A percentile compares a stretch with the other conserved stretches of the same genome.
phyloP scores from a whole-genome alignment of 331 rosid genomes.

The Prunus yedoensis region DNA sequence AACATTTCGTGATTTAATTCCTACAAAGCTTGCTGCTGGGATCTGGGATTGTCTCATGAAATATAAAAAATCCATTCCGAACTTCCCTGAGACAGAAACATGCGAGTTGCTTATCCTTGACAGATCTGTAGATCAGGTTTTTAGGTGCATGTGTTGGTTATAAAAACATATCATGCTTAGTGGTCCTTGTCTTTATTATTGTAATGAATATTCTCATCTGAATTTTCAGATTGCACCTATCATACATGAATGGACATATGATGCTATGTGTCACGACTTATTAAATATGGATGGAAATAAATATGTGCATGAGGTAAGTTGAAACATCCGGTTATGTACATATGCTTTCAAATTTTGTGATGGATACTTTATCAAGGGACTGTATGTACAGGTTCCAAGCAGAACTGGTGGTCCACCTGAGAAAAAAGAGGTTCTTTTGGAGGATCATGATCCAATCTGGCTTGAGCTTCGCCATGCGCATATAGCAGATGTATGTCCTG shows the following conservation, averaged over 20 bases:
- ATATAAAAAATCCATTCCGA: conserved; percentile 70
- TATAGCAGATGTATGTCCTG: conserved; percentile 77
- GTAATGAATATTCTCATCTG: conserved; percentile 35
- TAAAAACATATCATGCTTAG: conserved; percentile 21
- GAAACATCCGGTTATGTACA: conserved; percentile 7
- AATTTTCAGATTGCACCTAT: conserved; percentile 87
- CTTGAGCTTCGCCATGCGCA: conserved; percentile 97
- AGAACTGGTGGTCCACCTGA: conserved; percentile 75
- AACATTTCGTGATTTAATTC: conserved; percentile 86
- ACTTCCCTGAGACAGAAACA: conserved; percentile 91
- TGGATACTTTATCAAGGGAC: conserved; percentile 17
- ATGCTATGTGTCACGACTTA: conserved; percentile 97
- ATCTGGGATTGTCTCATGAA: conserved; percentile 84
- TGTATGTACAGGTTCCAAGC: conserved; percentile 64
- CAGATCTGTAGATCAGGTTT: conserved; percentile 98
- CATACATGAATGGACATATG: conserved; percentile 98
- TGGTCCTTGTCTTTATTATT: conserved; percentile 17
- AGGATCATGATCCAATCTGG: conserved; percentile 98
- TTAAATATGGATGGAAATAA: conserved; percentile 91
- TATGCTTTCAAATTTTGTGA: conserved; percentile 17
- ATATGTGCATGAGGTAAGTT: conserved; percentile 79
- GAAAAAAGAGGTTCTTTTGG: conserved; percentile 92
- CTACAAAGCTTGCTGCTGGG: conserved; percentile 96
- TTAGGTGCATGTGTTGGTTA: conserved; percentile 46
- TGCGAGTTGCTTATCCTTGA: conserved; percentile 96